Evolutionary conservation across 2,329 filamentous ascomycete species (phyloP).

Genomic region (Trichoderma sp.): DNA sequence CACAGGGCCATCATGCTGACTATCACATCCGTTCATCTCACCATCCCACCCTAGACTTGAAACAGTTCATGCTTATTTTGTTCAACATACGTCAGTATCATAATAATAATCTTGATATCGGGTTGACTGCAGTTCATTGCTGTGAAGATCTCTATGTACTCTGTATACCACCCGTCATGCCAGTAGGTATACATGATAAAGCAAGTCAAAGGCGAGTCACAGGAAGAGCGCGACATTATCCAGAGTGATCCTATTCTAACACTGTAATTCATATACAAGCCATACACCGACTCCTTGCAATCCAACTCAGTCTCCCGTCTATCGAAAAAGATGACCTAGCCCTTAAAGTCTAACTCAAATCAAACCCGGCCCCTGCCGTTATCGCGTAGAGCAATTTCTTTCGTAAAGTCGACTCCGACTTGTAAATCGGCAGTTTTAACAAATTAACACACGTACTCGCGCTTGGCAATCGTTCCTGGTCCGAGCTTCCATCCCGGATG

Average conservation of each 20-base stretch:
- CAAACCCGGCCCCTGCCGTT: constrained; percentile 87
- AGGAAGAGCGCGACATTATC: background rate
- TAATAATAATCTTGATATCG: background rate
- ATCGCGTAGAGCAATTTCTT: constrained; percentile 88
- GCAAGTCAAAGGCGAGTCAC: background rate
- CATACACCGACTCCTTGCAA: background rate
- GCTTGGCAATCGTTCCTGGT: constrained; percentile 75
- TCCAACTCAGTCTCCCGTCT: background rate
- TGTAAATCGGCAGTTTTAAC: constrained; percentile 85
- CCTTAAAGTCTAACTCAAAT: constrained; percentile 56
- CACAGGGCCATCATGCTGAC: background rate
- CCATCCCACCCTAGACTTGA: background rate
- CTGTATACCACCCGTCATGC: background rate
- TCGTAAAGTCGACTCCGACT: constrained; percentile 59
- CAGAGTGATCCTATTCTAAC: background rate
- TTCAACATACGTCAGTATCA: background rate
- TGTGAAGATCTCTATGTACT: background rate
- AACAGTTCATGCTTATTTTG: background rate
- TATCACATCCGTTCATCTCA: background rate
- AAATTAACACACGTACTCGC: constrained; percentile 96
- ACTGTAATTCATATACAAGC: background rate
- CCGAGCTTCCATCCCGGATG: constrained; percentile 69
- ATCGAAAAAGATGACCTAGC: background rate
- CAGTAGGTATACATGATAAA: background rate
- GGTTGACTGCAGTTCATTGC: background rate